Conservation (phyloP, 1,139 yeast genomes). For the Candida sanyaensis region DNA sequence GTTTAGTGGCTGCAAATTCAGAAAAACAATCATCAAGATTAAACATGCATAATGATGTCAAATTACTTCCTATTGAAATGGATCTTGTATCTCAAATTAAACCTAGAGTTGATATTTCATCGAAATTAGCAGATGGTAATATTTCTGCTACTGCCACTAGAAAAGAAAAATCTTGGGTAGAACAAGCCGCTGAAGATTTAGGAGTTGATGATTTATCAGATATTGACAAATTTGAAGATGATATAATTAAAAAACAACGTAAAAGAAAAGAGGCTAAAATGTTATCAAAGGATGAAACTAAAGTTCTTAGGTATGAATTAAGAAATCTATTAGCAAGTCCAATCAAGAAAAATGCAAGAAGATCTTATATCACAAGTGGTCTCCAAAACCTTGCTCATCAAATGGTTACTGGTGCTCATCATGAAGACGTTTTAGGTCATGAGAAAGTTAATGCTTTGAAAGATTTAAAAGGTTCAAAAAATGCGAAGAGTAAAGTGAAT, state of each 20-base stretch:
- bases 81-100: slow-evolving; percentile 71
- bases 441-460: slow-evolving; percentile 70
- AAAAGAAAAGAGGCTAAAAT: slow-evolving; percentile 59
- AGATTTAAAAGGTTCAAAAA: slow-evolving; percentile 47
- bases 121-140: slow-evolving; percentile 72
- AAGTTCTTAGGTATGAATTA: slow-evolving; percentile 55
- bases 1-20: slow-evolving; percentile 49
- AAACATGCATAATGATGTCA: slow-evolving; percentile 56
- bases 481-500: slow-evolving; percentile 16
- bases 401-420: slow-evolving; percentile 71
- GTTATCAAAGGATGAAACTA: slow-evolving; percentile 51
- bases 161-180: slow-evolving; percentile 80
- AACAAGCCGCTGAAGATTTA: slow-evolving; percentile 89
- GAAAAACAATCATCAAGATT: slow-evolving; percentile 19
- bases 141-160: slow-evolving; percentile 58
- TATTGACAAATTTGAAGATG: slow-evolving; percentile 62
- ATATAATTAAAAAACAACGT: slow-evolving; percentile 62
- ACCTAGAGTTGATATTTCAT: slow-evolving; percentile 68
- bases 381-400: slow-evolving; percentile 81
- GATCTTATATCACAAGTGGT: slow-evolving; percentile 86
- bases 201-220: slow-evolving; percentile 76
- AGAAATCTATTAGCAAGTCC: slow-evolving; percentile 56
- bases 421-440: slow-evolving; percentile 70
- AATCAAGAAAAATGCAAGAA: slow-evolving; percentile 66
- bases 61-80: slow-evolving; percentile 74